phyloP scores from a whole-genome alignment of 257 asterid genomes.

The Parsonsia alboflavescens region DNA sequence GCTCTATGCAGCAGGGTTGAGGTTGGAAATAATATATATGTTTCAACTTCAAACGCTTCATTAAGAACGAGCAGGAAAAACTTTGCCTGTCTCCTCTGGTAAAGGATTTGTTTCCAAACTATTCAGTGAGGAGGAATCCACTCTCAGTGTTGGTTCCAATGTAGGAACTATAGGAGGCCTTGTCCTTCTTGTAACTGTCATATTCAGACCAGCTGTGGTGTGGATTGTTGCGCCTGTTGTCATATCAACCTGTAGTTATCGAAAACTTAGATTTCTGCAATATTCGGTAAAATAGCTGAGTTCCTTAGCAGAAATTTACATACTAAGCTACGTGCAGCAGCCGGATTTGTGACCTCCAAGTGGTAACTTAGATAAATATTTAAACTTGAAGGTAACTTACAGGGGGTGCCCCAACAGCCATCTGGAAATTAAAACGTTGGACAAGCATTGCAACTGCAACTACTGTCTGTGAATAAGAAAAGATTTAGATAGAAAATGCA shows the following conservation, averaged over 20 bases:
- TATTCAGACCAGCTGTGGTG: conserved; percentile 82
- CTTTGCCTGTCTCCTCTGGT: conserved; percentile 43
- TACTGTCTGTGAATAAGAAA: conserved; percentile 40
- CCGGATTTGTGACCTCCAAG: no score
- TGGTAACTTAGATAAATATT: no score
- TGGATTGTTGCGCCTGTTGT: conserved; percentile 98
- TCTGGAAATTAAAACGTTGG: conserved; percentile 76
- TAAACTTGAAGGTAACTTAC: conserved; percentile 41
- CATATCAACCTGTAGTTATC: conserved; percentile 66
- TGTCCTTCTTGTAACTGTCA: conserved; percentile 76
- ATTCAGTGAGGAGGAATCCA: conserved; percentile 33
- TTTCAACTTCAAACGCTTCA: background rate
- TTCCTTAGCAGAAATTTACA: background rate
- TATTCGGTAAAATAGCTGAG: background rate
- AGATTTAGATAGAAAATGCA: background rate
- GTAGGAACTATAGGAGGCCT: conserved; percentile 60
- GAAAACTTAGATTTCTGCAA: background rate
- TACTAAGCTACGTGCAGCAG: background rate
- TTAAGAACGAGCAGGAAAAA: conserved; percentile 36
- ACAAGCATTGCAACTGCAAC: conserved; percentile 93
- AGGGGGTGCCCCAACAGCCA: conserved; percentile 93
- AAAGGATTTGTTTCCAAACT: conserved; percentile 28
- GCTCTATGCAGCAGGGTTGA: background rate
- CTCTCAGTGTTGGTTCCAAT: conserved; percentile 39
- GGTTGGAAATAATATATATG: background rate